phyloP scores from a whole-genome alignment of 2,329 filamentous ascomycete genomes.

The Phyllosticta capitalensis region DNA sequence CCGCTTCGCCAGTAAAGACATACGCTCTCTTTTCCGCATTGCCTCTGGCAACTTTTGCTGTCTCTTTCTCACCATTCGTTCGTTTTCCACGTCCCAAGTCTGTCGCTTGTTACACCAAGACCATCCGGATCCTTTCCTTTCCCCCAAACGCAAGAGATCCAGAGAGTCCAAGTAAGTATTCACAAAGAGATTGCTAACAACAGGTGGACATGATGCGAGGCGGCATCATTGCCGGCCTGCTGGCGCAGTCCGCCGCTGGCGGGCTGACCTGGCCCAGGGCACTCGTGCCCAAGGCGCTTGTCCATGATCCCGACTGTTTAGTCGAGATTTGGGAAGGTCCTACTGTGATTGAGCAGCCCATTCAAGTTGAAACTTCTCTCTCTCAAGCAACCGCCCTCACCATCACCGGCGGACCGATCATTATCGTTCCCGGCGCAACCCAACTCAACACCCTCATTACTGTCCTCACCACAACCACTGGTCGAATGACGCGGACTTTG shows the following conservation, averaged over 20 bases:
- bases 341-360: conserved; percentile 2
- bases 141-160: background rate
- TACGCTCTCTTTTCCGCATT: background rate
- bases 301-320: conserved; percentile 1
- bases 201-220: background rate
- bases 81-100: background rate
- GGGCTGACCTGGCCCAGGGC: background rate
- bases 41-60: background rate
- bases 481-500: background rate
- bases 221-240: background rate
- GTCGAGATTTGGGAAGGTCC: background rate
- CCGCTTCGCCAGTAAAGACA: background rate
- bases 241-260: background rate
- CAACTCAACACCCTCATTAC: background rate
- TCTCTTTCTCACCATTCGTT: background rate
- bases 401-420: background rate
- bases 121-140: background rate
- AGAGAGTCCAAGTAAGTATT: background rate
- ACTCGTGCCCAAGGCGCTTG: background rate
- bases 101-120: background rate
- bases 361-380: background rate
- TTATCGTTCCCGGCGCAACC: background rate
- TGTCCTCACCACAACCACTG: background rate
- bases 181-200: background rate
- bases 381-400: background rate